phyloP scores from a whole-genome alignment of 2,329 filamentous ascomycete genomes.

The Alternaria arborescens region DNA sequence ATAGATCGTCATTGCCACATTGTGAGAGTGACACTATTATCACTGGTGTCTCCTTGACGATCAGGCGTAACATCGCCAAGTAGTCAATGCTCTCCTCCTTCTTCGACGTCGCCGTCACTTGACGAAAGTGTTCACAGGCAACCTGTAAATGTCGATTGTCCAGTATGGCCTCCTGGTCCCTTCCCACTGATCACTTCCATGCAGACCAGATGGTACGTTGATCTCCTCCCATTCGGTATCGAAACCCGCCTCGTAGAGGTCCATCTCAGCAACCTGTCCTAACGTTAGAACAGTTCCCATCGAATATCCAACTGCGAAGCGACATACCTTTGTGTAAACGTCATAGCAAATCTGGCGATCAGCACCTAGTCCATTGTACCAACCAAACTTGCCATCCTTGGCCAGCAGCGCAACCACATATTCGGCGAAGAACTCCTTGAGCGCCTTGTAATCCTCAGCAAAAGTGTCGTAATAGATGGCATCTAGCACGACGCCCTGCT shows the following conservation, averaged over 20 bases:
- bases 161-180: constrained; percentile 49
- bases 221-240: constrained; percentile 50
- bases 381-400: constrained; percentile 46
- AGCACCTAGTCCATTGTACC: constrained; percentile 51
- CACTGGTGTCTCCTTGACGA: background rate
- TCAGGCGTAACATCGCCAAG: background rate
- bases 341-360: constrained; percentile 53
- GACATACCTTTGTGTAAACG: constrained; percentile 49
- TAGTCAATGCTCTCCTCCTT: background rate
- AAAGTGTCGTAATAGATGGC: constrained; percentile 63
- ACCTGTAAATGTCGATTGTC: constrained; percentile 49
- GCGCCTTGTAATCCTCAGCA: constrained; percentile 49
- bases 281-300: constrained; percentile 12
- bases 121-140: constrained; percentile 49
- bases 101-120: constrained; percentile 23
- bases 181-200: constrained; percentile 48
- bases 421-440: constrained; percentile 50
- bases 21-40: background rate
- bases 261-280: constrained; percentile 46
- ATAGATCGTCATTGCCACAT: background rate
- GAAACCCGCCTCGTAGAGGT: constrained; percentile 48
- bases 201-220: constrained; percentile 42
- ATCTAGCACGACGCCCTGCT: constrained; percentile 76
- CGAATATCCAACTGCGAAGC: background rate
- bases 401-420: constrained; percentile 48